A percentile compares a stretch with the other conserved stretches of the same genome.
Conservation (phyloP, 1,284 basidiomycete genomes). For the Fistulinella staudtii region DNA sequence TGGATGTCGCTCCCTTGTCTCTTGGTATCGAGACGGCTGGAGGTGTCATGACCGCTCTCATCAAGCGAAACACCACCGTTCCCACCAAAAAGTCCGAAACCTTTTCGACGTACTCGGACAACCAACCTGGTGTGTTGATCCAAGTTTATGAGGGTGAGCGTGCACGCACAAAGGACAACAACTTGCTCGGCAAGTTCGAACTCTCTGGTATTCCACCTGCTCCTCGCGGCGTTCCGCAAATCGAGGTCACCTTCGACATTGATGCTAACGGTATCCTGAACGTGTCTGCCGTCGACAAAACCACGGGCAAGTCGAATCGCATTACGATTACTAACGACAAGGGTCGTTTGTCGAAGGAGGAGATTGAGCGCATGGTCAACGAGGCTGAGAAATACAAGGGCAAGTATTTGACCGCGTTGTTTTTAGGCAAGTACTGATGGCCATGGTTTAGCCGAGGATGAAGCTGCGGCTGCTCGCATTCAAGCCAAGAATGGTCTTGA, state of each 20-base stretch:
- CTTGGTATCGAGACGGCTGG: slow-evolving; percentile 99
- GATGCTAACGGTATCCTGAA: slow-evolving; percentile 98
- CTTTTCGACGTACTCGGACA: slow-evolving; percentile 99
- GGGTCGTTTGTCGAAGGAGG: slow-evolving; percentile 96
- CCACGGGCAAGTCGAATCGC: slow-evolving; percentile 93
- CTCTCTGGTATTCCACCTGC: slow-evolving; percentile 97
- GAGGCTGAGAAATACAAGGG: slow-evolving; percentile 94
- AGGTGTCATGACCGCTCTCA: slow-evolving; percentile 97
- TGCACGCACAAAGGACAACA: slow-evolving; percentile 99
- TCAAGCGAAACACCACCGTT: slow-evolving; percentile 98
- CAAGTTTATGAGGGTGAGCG: slow-evolving; percentile 99
- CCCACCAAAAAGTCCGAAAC: slow-evolving; percentile 99
- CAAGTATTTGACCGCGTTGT: slow-evolving; percentile 27
- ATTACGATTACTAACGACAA: slow-evolving; percentile 99
- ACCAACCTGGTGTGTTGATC: slow-evolving; percentile 98
- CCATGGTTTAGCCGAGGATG: slow-evolving; percentile 62
- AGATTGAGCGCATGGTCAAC: slow-evolving; percentile 95
- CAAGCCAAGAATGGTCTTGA: slow-evolving; percentile 85
- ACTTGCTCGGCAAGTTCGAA: slow-evolving; percentile 98
- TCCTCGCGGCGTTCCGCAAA: slow-evolving; percentile 96
- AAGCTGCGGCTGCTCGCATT: slow-evolving; percentile 80
- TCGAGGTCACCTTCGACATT: slow-evolving; percentile 98
- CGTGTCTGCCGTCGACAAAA: slow-evolving; percentile 96
- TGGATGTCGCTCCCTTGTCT: slow-evolving; percentile 95
- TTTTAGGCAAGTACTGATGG: slow-evolving; percentile 18